phyloP scores from a whole-genome alignment of 1,284 basidiomycete genomes.

The Ceratobasidium papillatum region DNA sequence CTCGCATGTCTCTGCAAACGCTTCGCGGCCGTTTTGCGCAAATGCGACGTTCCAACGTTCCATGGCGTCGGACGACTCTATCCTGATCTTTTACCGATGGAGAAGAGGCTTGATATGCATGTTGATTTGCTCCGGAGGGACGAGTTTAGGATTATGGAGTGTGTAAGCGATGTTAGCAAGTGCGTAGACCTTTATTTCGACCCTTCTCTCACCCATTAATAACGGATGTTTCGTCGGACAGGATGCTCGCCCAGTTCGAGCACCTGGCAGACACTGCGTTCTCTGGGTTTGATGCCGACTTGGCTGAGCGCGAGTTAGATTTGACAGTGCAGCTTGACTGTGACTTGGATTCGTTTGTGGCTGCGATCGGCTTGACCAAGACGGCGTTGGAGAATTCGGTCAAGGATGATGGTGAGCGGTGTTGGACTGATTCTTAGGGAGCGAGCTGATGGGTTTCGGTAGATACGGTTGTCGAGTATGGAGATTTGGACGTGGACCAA shows the following conservation, averaged over 20 bases:
- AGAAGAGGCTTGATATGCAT: slow-evolving; percentile 91
- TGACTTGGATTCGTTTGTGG: slow-evolving; percentile 91
- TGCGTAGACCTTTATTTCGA: slow-evolving; percentile 54
- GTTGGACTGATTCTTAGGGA: slow-evolving; percentile 29
- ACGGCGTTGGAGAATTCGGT: slow-evolving; percentile 78
- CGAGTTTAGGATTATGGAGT: slow-evolving; percentile 92
- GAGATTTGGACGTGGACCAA: slow-evolving; percentile 73
- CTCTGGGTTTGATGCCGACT: slow-evolving; percentile 78
- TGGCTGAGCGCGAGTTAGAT: slow-evolving; percentile 89
- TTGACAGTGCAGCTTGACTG: slow-evolving; percentile 82
- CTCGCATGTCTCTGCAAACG: slow-evolving; percentile 86
- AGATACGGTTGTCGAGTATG: slow-evolving; percentile 79
- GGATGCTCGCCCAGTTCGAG: slow-evolving; percentile 89
- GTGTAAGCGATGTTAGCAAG: slow-evolving; percentile 88
- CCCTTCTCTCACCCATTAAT: not conserved
- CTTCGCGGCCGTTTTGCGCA: slow-evolving; percentile 81
- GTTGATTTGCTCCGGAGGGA: slow-evolving; percentile 84
- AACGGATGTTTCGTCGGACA: slow-evolving; percentile 50
- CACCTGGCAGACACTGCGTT: slow-evolving; percentile 90
- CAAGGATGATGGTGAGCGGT: slow-evolving; percentile 73
- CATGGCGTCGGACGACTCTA: slow-evolving; percentile 84
- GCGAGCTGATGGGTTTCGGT: slow-evolving; percentile 8
- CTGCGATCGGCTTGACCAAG: slow-evolving; percentile 86
- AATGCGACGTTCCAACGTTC: slow-evolving; percentile 84
- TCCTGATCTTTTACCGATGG: slow-evolving; percentile 85